Evolutionary conservation across 176 grass and related monocot species (phyloP).

Genomic region (Chloris gayana): DNA sequence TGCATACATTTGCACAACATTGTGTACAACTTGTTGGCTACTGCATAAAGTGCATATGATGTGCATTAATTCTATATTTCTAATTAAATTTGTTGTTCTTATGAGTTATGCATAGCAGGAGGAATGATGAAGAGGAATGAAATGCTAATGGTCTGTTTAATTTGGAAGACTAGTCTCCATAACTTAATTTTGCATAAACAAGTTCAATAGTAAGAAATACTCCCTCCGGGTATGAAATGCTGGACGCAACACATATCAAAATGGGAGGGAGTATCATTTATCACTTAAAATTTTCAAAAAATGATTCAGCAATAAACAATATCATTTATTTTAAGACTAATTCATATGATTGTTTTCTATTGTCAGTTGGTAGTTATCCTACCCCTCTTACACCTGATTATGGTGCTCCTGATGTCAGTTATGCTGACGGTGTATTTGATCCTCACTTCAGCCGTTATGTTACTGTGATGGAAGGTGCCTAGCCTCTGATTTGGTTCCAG

Average conservation of each 20-base stretch:
- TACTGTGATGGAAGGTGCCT: constrained; percentile 88
- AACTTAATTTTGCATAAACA: no score
- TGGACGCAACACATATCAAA: no score
- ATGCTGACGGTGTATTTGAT: constrained; percentile 95
- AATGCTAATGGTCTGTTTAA: no score
- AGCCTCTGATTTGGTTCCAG: constrained; percentile 12
- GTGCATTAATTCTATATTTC: neutral
- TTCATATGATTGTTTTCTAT: constrained; percentile 28
- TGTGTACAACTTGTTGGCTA: neutral
- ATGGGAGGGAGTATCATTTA: no score
- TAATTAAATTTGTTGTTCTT: neutral
- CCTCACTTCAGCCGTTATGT: constrained; percentile 82
- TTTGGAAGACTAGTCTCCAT: neutral
- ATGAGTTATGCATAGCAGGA: neutral
- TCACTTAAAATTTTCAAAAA: no score
- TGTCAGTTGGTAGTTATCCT: constrained; percentile 55
- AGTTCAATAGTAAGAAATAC: no score
- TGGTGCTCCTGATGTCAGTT: constrained; percentile 64
- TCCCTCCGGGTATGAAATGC: no score
- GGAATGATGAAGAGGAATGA: neutral
- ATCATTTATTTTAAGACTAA: neutral
- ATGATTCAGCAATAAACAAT: constrained; percentile 4
- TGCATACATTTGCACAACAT: neutral
- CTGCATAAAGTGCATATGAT: neutral
- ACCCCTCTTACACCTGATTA: constrained; percentile 87